Base-by-base conservation (phyloP, 345 rosid species). In the Syzygium aqueum region DNA sequence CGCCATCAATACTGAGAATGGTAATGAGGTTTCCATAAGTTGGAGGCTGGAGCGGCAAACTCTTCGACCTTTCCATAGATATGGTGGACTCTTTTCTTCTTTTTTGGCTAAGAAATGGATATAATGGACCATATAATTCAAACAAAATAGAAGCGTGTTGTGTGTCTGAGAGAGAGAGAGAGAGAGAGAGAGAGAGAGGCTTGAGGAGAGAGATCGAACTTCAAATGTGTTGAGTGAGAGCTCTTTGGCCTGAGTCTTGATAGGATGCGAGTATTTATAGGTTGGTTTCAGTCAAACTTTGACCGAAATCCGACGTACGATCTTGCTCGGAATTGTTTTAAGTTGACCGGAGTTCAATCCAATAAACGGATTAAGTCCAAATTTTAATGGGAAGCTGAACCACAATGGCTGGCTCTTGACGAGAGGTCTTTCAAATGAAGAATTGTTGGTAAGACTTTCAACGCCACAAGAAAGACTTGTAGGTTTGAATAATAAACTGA, bases 1-100 rank as follows among this genome's bases (percentile, higher is more conserved):
- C 95, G 8, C 92, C 93, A 52, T 91, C 92, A 28, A 93, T 89
- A 84, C 92, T 92, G 27, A 92, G 93, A 50, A 93, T 84, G 5
- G 93, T 89, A 53, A 53, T 19, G 57, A 53, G 53, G 89, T 88
- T 28, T 63, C 17, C 77, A 51, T 86, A 87, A 85, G 86, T 87
- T 53, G 89, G 90, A 6, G 91, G 86, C 17, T 86, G 86, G 21
- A 88, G 51, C 7, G 89, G 53, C 40, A 51, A 49, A 37, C 78
- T 87, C 19, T 28, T 30, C 51, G 46, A 27, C 15, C 51, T 88
- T 90, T 77, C 94, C 92, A 52, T 84, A 85, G 21, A 3, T 53
- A 8, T 19, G 57, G 8, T 4, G 25, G 57, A 53, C 57, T 19
- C 3, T 19, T 22, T 53, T 19, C 3, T 53, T 19, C 3, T 53